Evolutionary conservation across 2,329 filamentous ascomycete genomes (phyloP).

Genomic region (Diaporthe caulivora): DNA sequence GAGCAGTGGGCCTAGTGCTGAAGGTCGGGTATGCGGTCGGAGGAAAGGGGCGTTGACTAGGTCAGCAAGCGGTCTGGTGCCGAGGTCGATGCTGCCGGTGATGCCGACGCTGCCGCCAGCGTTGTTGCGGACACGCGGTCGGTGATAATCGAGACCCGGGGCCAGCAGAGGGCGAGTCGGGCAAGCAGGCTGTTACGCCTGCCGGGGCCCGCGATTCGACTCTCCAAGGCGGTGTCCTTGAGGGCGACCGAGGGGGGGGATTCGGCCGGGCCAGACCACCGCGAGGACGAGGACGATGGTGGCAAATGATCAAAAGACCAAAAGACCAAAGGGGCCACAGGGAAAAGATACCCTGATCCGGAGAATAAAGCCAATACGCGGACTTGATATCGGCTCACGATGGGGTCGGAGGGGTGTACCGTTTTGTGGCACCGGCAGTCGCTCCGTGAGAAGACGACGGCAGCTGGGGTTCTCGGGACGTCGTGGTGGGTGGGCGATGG

Average conservation of each 20-base stretch:
- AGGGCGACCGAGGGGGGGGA: slow-evolving; percentile 7
- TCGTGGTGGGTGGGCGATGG: slow-evolving; percentile 20
- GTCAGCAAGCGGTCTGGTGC: slow-evolving; percentile 5
- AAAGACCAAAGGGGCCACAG: slow-evolving; percentile 27
- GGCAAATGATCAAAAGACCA: slow-evolving; percentile 27
- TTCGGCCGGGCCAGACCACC: slow-evolving; percentile 30
- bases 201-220: slow-evolving; percentile 13
- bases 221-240: not conserved
- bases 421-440: slow-evolving; percentile 39
- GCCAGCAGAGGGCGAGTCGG: not conserved
- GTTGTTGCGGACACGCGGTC: not conserved
- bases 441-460: slow-evolving; percentile 32
- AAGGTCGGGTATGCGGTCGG: not conserved
- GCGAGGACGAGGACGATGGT: slow-evolving; percentile 22
- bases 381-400: slow-evolving; percentile 29
- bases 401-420: slow-evolving; percentile 35
- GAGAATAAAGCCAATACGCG: slow-evolving; percentile 14
- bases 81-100: not conserved
- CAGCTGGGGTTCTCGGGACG: slow-evolving; percentile 26
- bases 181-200: slow-evolving; percentile 18
- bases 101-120: not conserved
- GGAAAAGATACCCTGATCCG: slow-evolving; percentile 23
- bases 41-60: not conserved
- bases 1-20: not conserved
- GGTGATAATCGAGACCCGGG: not conserved